Conservation (phyloP, 2,329 filamentous ascomycete species). For the Claviceps lovelessii region DNA sequence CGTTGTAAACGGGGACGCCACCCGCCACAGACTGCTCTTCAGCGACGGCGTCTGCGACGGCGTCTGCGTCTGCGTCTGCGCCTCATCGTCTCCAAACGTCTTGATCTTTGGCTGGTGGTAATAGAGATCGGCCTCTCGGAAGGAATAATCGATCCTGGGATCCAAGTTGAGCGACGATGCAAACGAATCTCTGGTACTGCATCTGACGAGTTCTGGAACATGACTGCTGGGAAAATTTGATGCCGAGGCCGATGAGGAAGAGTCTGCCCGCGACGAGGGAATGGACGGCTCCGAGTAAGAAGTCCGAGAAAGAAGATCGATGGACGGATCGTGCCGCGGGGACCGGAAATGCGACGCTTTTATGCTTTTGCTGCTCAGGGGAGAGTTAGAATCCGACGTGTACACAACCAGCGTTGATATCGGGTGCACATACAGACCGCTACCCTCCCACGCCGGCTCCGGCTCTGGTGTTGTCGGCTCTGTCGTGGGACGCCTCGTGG, state of each 20-base stretch:
- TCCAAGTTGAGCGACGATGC: constrained; percentile 3
- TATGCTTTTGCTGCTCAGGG: background rate
- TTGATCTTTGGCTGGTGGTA: constrained; percentile 10
- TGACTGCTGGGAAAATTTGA: background rate
- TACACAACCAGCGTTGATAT: background rate
- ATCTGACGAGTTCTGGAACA: background rate
- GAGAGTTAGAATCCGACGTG: no score
- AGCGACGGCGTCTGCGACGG: background rate
- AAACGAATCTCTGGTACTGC: background rate
- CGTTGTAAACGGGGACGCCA: background rate
- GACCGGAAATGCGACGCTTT: background rate
- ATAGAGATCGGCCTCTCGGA: constrained; percentile 22
- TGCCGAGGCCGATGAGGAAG: background rate
- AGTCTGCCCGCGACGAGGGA: background rate
- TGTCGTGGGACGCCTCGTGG: constrained; percentile 12
- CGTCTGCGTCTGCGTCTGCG: background rate
- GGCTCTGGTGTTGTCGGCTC: background rate
- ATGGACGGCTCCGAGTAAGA: background rate
- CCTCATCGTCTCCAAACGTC: background rate
- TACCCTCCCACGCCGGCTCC: background rate
- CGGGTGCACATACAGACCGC: background rate
- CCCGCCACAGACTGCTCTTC: background rate
- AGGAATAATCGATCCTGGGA: constrained; percentile 20
- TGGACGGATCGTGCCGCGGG: background rate
- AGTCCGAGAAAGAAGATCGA: background rate